These are phyloP conservation scores for Quercus lobata DNA, from an alignment of 331 rosid genomes.

Conservation along the genomic window DNA sequence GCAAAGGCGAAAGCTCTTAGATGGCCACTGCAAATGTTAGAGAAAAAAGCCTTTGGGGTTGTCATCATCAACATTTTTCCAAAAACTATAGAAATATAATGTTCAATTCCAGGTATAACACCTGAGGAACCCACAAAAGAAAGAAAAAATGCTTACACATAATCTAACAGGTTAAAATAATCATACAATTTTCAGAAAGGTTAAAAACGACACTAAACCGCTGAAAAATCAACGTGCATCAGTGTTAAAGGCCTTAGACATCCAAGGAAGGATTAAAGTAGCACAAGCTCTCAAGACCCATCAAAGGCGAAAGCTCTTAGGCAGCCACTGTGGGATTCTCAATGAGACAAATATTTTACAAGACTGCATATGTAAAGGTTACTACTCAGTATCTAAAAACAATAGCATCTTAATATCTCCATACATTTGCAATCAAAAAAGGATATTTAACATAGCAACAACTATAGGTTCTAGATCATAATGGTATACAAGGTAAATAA, in stretches of 20 bases:
- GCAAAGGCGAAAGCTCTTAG: conserved; percentile 38
- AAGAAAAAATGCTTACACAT: not conserved
- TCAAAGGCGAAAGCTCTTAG: conserved; percentile 20
- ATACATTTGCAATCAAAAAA: no score
- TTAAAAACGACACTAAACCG: no score
- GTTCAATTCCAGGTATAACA: no score
- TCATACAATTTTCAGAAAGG: no score
- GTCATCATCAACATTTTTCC: not conserved
- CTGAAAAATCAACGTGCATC: no score
- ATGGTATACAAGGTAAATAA: no score
- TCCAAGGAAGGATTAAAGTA: conserved; percentile 6
- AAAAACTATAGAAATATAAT: not conserved
- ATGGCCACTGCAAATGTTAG: conserved; percentile 64
- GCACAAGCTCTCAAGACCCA: conserved; percentile 12
- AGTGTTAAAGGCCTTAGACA: not conserved
- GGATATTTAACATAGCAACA: not conserved
- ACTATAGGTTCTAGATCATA: no score
- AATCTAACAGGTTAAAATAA: not conserved
- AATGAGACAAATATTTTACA: no score
- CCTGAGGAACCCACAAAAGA: not conserved
- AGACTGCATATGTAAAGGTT: no score
- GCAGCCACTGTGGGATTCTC: not conserved
- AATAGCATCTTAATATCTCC: no score
- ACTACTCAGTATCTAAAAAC: no score
- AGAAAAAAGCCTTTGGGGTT: conserved; percentile 26